Base-by-base conservation (phyloP, 1,284 basidiomycete species). In the Malassezia arunalokei region DNA sequence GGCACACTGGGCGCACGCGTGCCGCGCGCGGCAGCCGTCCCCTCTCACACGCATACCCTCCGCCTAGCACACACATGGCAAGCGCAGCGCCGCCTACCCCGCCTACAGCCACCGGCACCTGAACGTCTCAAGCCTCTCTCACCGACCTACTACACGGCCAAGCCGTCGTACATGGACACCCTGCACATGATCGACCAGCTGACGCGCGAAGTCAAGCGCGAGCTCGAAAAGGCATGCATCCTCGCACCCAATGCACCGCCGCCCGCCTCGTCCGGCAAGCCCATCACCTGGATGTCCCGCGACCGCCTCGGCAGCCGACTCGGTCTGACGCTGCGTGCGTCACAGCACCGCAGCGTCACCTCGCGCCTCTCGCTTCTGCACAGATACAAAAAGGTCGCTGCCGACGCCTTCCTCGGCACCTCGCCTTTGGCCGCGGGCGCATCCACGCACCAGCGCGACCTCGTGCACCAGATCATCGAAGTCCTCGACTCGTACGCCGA, bases 141-240 rank as follows among this genome's bases (percentile, higher is more conserved):
- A 1, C 79, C 85, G 14, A 81, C 82, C 45, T 91, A 89, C 76
- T 94, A 86, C 76, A 88, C 88, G n/a, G 84, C 82, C n/a, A 82
- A 83, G 41, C 78, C 85, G 0, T 77, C 77, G 31, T 88, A 83
- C 76, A 83, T 83, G 70, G 85, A 89, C 74, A 80, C 83, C 51
- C 75, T 91, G 38, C 76, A 78, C 28, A 75, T 79, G 41, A 80
- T 92, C 15, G 82, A 88, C 66, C 76, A 77, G 17, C 82, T 84
- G 38, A 78, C 86, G 15, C 74, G 78, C 30, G 75, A 79, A 40
- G 77, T 82, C 3, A 81, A 82, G 35, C 69, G 75, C 1, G 78
- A 80, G 5, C 79, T 94, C 20, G 81, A 81, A 57, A 74, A 77
- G 24, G 76, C 83, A 38, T 79, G 86, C 59, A 79, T 92, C 20